Base-by-base conservation (phyloP, 306 rosid species). In the Trichosanthes truncata region DNA sequence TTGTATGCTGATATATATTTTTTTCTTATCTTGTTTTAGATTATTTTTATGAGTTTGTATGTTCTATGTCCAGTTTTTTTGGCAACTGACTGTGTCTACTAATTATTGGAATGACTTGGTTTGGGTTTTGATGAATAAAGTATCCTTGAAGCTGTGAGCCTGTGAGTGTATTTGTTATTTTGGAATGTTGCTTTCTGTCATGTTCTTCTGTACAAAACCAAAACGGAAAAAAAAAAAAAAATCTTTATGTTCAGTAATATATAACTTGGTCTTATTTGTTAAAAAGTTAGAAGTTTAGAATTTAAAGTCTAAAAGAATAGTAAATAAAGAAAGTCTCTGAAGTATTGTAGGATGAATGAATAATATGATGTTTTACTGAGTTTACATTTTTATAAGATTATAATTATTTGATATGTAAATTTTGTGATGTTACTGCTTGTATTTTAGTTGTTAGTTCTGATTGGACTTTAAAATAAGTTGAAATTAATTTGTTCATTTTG, bases 31-130 rank as follows among this genome's bases (percentile, higher is more conserved):
- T 80, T 82, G 84, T 81, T 78, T 31, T 52, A 38, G 62, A n/a
- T 6, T 74, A 78, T 87, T 82, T 89, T 82, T 78, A 86, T 85
- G 23, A 38, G 46, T 71, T 82, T 86, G 78, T 73, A 57, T 77
- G 48, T 84, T 15, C 53, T 61, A 57, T 71, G 78, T 85, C 61
- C 72, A 51, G 81, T 85, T 83, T 75, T 72, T 56, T 79, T 82
- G 59, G 25, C 59, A n/a, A 66, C 26, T 20, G 31, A 38, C 2
- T 2, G 21, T 66, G 73, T 66, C 25, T 33, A 35, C 14, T 65
- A 17, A 35, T 65, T 35, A 15, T 65, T 65, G 11, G 11, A 33
- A 33, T 35, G 46, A 65, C 14, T 66, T 36, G 15, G 45, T 65
- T 65, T 66, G 46, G 46, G 25, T 36, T 35, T 38, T 66, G 13